These are phyloP conservation scores for Globisporangium nagaii DNA, from an alignment of 352 stramenopile genomes.

Conservation along the genomic window DNA sequence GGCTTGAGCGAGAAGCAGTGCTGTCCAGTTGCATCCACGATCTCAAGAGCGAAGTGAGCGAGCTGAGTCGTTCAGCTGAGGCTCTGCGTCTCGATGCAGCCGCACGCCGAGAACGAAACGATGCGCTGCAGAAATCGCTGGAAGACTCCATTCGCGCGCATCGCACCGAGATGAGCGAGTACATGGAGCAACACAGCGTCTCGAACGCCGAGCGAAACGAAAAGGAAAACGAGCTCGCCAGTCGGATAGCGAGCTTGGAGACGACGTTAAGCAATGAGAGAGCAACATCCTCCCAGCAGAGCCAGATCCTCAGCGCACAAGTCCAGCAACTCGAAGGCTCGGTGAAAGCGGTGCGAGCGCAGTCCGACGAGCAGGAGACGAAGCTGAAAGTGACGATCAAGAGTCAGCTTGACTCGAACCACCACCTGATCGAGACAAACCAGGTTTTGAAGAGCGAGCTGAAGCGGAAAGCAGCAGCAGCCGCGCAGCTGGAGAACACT, in stretches of 20 bases:
- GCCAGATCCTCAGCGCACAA: not conserved
- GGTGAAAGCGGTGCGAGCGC: conserved; percentile 11
- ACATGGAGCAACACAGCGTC: conserved; percentile 21
- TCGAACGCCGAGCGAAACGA: conserved; percentile 25
- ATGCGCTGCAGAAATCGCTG: not conserved
- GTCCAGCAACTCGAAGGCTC: conserved; percentile 12
- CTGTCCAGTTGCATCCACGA: not conserved
- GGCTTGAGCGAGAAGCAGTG: too few species aligned
- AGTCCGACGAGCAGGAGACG: conserved; percentile 24
- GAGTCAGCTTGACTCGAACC: conserved; percentile 35
- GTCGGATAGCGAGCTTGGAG: not conserved
- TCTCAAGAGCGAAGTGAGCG: not conserved
- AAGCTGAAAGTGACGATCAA: conserved; percentile 30
- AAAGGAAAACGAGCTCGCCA: conserved; percentile 13
- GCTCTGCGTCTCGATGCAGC: not conserved
- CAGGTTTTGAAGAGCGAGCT: conserved; percentile 32
- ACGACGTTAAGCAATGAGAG: not conserved
- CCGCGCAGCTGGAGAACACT: conserved; percentile 24
- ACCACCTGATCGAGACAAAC: conserved; percentile 31
- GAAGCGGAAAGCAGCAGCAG: conserved; percentile 14
- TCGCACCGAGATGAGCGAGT: conserved; percentile 3
- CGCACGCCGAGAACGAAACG: not conserved
- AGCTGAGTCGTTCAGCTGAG: not conserved
- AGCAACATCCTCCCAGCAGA: not conserved
- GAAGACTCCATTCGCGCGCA: not conserved